phyloP scores from a whole-genome alignment of 352 stramenopile genomes.

The Pythium biforme region DNA sequence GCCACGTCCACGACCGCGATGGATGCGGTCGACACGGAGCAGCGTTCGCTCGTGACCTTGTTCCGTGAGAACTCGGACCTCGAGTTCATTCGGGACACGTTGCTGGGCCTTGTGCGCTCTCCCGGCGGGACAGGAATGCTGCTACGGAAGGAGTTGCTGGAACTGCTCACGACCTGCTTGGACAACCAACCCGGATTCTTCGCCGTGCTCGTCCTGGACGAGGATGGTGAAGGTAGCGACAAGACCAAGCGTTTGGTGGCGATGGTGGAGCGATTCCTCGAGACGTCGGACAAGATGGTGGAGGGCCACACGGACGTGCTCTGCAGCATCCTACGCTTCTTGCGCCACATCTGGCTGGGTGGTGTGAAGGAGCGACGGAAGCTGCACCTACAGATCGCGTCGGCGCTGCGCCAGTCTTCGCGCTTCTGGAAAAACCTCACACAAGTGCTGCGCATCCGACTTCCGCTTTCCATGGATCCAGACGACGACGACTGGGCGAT shows the following conservation, averaged over 20 bases:
- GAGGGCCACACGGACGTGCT: constrained; percentile 58
- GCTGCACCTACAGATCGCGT: constrained; percentile 51
- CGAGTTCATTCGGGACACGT: constrained; percentile 34
- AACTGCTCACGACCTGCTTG: constrained; percentile 51
- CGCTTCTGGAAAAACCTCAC: constrained; percentile 68
- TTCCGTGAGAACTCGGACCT: constrained; percentile 50
- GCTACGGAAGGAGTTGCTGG: constrained; percentile 41
- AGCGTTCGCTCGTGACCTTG: constrained; percentile 50
- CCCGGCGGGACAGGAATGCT: constrained; percentile 7
- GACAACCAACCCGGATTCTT: constrained; percentile 65
- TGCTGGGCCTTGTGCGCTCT: constrained; percentile 39
- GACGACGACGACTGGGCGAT: constrained; percentile 29
- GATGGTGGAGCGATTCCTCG: constrained; percentile 52
- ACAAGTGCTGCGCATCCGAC: constrained; percentile 50
- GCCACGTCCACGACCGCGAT: background rate
- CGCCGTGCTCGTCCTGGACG: constrained; percentile 48
- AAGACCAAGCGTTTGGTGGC: constrained; percentile 33
- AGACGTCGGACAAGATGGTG: constrained; percentile 55
- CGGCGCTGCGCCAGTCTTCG: constrained; percentile 32
- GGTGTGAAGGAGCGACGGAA: constrained; percentile 33
- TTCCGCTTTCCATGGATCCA: constrained; percentile 36
- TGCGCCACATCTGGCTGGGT: constrained; percentile 61
- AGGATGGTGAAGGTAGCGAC: constrained; percentile 14
- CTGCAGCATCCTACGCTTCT: constrained; percentile 50
- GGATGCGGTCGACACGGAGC: constrained; percentile 10